Percentiles rank a stretch among this genome's conserved stretches.
These are phyloP conservation scores for Bidens hawaiensis DNA, from an alignment of 140 eudicot genomes.

Conservation along the genomic window DNA sequence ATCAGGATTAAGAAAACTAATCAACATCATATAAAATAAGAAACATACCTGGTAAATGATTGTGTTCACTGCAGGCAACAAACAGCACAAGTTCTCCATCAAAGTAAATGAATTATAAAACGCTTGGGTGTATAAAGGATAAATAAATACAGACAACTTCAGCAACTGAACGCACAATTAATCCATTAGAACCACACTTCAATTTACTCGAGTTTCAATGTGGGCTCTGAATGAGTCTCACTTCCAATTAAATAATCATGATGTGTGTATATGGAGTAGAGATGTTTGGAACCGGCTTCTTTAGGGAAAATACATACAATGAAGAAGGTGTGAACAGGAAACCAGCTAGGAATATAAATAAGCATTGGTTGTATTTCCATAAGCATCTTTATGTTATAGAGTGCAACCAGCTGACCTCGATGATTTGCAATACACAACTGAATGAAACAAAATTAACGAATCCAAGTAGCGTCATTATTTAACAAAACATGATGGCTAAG, in stretches of 20 bases:
- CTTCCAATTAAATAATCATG: not conserved
- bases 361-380: too few species aligned
- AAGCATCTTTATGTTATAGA: not conserved
- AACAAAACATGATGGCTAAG: not conserved
- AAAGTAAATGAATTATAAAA: not conserved
- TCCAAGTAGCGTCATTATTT: not conserved
- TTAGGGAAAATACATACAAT: too few species aligned
- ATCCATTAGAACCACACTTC: not conserved
- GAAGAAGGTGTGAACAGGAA: too few species aligned
- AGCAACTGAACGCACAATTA: not conserved
- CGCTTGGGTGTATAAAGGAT: not conserved
- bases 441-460: not conserved
- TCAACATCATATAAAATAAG: not conserved
- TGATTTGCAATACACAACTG: not conserved
- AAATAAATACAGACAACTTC: not conserved
- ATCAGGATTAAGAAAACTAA: not conserved
- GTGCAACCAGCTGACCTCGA: not conserved
- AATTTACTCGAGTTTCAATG: not conserved
- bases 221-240: not conserved
- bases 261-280: not conserved
- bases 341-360: too few species aligned
- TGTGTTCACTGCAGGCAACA: not conserved
- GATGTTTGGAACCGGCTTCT: too few species aligned
- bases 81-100: not conserved
- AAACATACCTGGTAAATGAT: not conserved